Evolutionary conservation across 1,139 yeast species (phyloP).

Genomic region (Taphrina deformans): DNA sequence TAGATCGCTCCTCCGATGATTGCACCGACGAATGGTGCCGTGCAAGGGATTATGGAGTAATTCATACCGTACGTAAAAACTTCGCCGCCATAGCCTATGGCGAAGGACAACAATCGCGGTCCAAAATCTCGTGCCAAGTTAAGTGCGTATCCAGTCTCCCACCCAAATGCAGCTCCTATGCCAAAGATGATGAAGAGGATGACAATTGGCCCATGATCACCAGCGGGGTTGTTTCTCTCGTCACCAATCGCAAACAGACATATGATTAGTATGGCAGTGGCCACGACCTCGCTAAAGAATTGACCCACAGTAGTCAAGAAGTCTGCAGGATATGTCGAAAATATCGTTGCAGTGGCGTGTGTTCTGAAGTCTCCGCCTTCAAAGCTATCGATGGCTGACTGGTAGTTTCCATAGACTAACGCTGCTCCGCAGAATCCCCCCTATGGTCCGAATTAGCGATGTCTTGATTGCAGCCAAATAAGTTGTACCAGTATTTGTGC

Average conservation of each 20-base stretch:
- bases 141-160: slow-evolving; percentile 56
- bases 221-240: slow-evolving; percentile 51
- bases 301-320: slow-evolving; percentile 51
- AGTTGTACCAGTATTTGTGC: slow-evolving; percentile 41
- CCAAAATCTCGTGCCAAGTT: slow-evolving; percentile 57
- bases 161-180: slow-evolving; percentile 52
- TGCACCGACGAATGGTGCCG: slow-evolving; percentile 52
- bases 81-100: slow-evolving; percentile 53
- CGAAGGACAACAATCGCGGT: slow-evolving; percentile 53
- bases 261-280: slow-evolving; percentile 50
- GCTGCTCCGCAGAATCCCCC: slow-evolving; percentile 44
- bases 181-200: slow-evolving; percentile 50
- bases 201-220: slow-evolving; percentile 51
- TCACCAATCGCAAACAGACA: slow-evolving; percentile 54
- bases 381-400: slow-evolving; percentile 42
- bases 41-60: slow-evolving; percentile 56
- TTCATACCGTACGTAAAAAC: slow-evolving; percentile 49
- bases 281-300: slow-evolving; percentile 51
- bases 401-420: slow-evolving; percentile 44
- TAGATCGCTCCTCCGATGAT: slow-evolving; percentile 52
- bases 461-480: neutral
- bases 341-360: slow-evolving; percentile 48
- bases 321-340: slow-evolving; percentile 52
- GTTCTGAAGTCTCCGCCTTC: slow-evolving; percentile 42
- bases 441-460: slow-evolving; percentile 32